phyloP scores from a whole-genome alignment of 1,284 basidiomycete species.

The Melampsora americana region DNA sequence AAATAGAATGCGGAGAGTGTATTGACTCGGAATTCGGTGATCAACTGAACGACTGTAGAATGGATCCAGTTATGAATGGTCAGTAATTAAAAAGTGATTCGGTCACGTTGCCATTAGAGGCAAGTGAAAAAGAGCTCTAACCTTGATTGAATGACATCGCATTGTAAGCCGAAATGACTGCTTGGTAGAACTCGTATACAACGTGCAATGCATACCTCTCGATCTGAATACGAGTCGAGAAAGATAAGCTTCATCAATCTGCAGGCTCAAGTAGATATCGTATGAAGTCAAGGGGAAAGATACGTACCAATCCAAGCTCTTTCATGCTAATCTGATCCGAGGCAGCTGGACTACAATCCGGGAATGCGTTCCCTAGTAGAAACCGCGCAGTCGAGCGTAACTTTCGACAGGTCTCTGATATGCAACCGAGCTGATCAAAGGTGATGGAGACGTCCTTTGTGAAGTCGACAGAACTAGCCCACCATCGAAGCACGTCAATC shows the following conservation, averaged over 20 bases:
- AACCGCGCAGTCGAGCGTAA: conserved; percentile 87
- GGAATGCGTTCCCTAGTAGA: conserved; percentile 71
- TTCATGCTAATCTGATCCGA: conserved; percentile 11
- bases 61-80: conserved; percentile 62
- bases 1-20: conserved; percentile 70
- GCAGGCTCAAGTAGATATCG: conserved; percentile 13
- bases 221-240: conserved; percentile 58
- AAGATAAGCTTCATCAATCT: conserved; percentile 64
- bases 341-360: conserved; percentile 49
- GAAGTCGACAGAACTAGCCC: conserved; percentile 89
- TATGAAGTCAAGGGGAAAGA: conserved; percentile 47
- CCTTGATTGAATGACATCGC: conserved; percentile 80
- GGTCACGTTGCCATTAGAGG: not conserved
- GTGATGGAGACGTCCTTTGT: conserved; percentile 84
- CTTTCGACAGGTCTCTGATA: conserved; percentile 75
- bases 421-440: conserved; percentile 70
- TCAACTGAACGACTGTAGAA: conserved; percentile 59
- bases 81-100: not conserved
- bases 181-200: conserved; percentile 68
- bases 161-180: conserved; percentile 67
- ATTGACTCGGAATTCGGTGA: conserved; percentile 57
- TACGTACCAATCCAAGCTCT: conserved; percentile 48
- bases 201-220: conserved; percentile 85
- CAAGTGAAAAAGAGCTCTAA: conserved; percentile 52
- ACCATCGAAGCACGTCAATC: conserved; percentile 79